phyloP scores from a whole-genome alignment of 176 grass and related monocot species.

The Dactylis glomerata region DNA sequence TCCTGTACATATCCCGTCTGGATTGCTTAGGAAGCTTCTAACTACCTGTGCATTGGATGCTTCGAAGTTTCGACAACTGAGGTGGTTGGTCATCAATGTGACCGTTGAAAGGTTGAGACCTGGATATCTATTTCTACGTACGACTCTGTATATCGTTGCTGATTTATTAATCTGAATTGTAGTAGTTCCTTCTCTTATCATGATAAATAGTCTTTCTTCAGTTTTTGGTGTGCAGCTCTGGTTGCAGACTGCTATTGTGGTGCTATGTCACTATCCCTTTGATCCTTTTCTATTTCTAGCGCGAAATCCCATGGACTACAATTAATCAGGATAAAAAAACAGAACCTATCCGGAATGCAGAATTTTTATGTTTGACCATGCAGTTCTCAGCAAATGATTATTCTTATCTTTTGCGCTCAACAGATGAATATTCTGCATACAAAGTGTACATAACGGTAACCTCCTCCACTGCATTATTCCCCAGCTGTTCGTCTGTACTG shows the following conservation, averaged over 20 bases:
- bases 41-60: constrained; percentile 12
- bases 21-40: constrained; percentile 17
- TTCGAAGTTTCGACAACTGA: constrained; percentile 9
- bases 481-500: background rate
- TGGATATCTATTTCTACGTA: background rate
- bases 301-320: background rate
- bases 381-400: background rate
- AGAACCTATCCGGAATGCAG: background rate
- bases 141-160: background rate
- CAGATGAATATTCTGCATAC: constrained; percentile 8
- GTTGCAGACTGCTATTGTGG: background rate
- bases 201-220: background rate
- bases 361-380: background rate
- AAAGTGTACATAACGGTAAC: background rate
- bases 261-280: background rate
- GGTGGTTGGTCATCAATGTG: background rate
- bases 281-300: background rate
- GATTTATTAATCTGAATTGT: constrained; percentile 10
- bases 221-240: background rate
- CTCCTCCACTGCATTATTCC: background rate
- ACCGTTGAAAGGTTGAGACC: constrained; percentile 9
- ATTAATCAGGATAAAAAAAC: background rate
- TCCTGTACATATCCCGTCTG: constrained; percentile 39
- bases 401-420: constrained; percentile 4
- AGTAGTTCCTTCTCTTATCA: background rate